Base-by-base conservation (phyloP, 2,329 filamentous ascomycete genomes). In the Cryphonectria nitschkei region DNA sequence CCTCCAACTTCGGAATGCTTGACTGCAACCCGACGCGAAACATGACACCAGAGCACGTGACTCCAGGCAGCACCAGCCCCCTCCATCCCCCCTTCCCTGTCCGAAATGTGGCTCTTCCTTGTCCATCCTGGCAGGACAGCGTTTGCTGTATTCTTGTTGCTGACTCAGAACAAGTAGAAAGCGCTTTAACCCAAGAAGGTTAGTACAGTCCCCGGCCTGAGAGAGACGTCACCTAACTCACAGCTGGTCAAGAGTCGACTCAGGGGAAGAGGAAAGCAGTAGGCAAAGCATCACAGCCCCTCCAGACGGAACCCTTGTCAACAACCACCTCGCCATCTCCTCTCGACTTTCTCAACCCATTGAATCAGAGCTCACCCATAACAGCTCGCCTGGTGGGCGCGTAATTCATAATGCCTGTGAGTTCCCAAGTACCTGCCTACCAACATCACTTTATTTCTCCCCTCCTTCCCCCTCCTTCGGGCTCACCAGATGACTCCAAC, bases 351-450 rank as follows among this genome's bases (percentile, higher is more conserved):
- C 37, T 50, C 29, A 3, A 37, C 34, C 34, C 58, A 37, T 50
- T 29, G 34, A 32, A 43, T 22, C 54, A 54, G 37, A 64, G 22
- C 60, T 56, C 39, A 37, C 76, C 74, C 75, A 70, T 74, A 75
- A 74, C 54, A 65, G 61, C 73, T 71, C 58, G 70, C 70, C 65
- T n/a, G 68, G 67, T 46, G 46, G 46, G 69, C 65, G 66, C 65
- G 70, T 32, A 61, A 71, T 58, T 72, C 71, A 75, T 67, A 67
- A 75, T 75, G 74, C 74, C 74, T 71, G 74, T 75, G 72, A 64
- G 73, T 54, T 41, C 19, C 46, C 60, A 34, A 32, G n/a, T 26
- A 9, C 6, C 26, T 50, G 22, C 43, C 43, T 19, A 2, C 46
- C 22, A n/a, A n/a, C 46, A 50, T 22, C 46, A 46, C 46, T 19